A percentile compares a stretch with the other conserved stretches of the same genome.
Evolutionary conservation across 2,329 filamentous ascomycete species (phyloP).

Genomic region (Aulographum hederae): DNA sequence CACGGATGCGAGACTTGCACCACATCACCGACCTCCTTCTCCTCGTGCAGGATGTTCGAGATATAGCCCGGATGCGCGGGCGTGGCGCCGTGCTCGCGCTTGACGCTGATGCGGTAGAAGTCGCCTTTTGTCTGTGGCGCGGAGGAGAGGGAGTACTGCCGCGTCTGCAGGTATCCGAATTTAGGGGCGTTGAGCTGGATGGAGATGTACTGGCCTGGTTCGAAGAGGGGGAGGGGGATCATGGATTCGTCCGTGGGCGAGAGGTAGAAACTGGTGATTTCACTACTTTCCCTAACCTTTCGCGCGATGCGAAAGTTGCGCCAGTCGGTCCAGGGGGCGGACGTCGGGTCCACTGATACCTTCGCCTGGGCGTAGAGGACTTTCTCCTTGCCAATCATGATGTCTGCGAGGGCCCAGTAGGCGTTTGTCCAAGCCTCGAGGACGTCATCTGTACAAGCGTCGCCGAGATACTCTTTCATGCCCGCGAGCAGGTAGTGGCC

Average conservation of each 20-base stretch:
- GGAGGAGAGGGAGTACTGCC: slow-evolving; percentile 59
- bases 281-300: slow-evolving; percentile 47
- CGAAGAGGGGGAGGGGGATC: slow-evolving; percentile 40
- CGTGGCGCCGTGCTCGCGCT: slow-evolving; percentile 41
- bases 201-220: slow-evolving; percentile 57
- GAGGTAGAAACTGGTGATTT: slow-evolving; percentile 55
- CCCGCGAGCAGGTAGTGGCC: slow-evolving; percentile 50
- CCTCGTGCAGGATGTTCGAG: slow-evolving; percentile 50
- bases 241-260: slow-evolving; percentile 36
- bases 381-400: slow-evolving; percentile 50
- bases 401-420: slow-evolving; percentile 54
- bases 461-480: slow-evolving; percentile 48
- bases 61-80: slow-evolving; percentile 41
- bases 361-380: slow-evolving; percentile 42
- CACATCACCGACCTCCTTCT: slow-evolving; percentile 40
- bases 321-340: slow-evolving; percentile 45
- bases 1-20: slow-evolving; percentile 48
- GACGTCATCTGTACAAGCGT: slow-evolving; percentile 45
- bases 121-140: slow-evolving; percentile 30
- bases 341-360: too few relatives aligned
- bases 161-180: slow-evolving; percentile 43
- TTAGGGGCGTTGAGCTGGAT: slow-evolving; percentile 37
- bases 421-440: slow-evolving; percentile 51
- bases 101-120: slow-evolving; percentile 54
- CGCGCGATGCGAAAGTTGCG: slow-evolving; percentile 45